These are phyloP conservation scores for Myxozyma vanderwaltii DNA, from an alignment of 805 yeast genomes.

Conservation along the genomic window DNA sequence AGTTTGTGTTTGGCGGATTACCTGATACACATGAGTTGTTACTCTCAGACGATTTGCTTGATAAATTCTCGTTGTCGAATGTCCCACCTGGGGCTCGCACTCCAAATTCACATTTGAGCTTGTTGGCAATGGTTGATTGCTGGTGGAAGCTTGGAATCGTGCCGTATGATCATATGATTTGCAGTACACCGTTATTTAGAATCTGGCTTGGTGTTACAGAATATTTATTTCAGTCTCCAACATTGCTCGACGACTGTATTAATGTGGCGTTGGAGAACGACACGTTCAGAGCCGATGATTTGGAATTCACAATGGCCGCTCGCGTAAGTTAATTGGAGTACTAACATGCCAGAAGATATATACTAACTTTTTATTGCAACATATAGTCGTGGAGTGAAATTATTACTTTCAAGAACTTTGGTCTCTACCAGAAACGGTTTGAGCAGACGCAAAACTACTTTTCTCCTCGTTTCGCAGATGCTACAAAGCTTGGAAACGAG, in stretches of 20 bases:
- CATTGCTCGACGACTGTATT: conserved; percentile 76
- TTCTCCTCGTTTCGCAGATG: conserved; percentile 83
- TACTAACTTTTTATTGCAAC: background rate
- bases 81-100: conserved; percentile 62
- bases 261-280: conserved; percentile 67
- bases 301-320: conserved; percentile 90
- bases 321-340: conserved; percentile 44
- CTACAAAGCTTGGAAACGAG: conserved; percentile 84
- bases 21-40: conserved; percentile 57
- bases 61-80: conserved; percentile 74
- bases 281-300: conserved; percentile 81
- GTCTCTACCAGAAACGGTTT: conserved; percentile 69
- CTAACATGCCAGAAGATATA: conserved; percentile 30
- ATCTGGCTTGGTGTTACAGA: conserved; percentile 93
- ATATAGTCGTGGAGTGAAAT: conserved; percentile 70
- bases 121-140: conserved; percentile 89
- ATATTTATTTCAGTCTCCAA: conserved; percentile 82
- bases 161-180: conserved; percentile 95
- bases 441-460: conserved; percentile 82
- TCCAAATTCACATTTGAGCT: conserved; percentile 87
- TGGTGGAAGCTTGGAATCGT: conserved; percentile 84
- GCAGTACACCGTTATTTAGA: conserved; percentile 91
- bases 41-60: conserved; percentile 76
- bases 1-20: conserved; percentile 69
- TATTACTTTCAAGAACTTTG: conserved; percentile 73